A percentile compares a stretch with the other conserved stretches of the same genome.
Evolutionary conservation across 305 asterid species (phyloP).

Genomic region (Fraxinus nigra): DNA sequence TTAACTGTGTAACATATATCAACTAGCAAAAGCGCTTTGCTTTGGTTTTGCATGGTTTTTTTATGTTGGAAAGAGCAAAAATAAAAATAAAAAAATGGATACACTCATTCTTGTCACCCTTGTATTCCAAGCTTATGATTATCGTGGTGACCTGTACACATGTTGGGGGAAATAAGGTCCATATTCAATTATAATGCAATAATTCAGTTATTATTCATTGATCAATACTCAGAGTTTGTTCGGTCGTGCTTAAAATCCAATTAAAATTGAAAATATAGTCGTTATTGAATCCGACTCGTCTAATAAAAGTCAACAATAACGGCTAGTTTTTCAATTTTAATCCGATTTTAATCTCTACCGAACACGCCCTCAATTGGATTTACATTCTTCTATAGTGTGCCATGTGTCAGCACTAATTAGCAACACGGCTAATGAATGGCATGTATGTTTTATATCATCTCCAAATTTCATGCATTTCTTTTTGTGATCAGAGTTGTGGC

Average conservation of each 20-base stretch:
- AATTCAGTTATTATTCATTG: neutral
- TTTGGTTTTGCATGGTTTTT: neutral
- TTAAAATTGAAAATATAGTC: too few relatives aligned
- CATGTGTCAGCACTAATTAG: neutral
- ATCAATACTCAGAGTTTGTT: neutral
- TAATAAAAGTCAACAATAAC: too few relatives aligned
- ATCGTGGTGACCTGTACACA: neutral
- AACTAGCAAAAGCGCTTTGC: neutral
- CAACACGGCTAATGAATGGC: neutral
- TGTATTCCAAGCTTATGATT: neutral
- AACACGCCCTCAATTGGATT: neutral
- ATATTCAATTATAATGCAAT: neutral
- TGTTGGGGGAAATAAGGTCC: neutral
- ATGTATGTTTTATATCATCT: neutral
- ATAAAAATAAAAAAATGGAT: neutral
- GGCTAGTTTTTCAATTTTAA: too few relatives aligned
- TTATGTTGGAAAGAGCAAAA: neutral
- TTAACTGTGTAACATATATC: neutral
- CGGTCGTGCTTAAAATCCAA: too few relatives aligned
- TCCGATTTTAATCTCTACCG: too few relatives aligned
- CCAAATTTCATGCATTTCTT: constrained; percentile 24
- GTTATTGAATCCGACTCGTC: too few relatives aligned
- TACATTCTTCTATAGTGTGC: neutral
- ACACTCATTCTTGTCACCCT: neutral
- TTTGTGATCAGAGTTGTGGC: constrained; percentile 75